phyloP scores from a whole-genome alignment of 768 basidiomycete species.

The Termitomyces sp. region DNA sequence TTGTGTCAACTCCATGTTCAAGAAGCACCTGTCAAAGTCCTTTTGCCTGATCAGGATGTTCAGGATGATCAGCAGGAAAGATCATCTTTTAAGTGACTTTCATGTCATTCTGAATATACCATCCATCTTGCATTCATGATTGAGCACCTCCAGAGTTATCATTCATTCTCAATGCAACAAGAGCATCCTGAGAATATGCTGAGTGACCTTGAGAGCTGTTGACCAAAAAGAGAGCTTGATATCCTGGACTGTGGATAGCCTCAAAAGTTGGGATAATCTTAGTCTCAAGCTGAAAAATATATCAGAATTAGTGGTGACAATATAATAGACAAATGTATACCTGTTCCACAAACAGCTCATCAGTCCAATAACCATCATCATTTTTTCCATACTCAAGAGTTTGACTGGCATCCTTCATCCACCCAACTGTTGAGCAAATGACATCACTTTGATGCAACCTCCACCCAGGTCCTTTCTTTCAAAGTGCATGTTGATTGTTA shows the following conservation, averaged over 20 bases:
- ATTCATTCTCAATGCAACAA: conserved; percentile 33
- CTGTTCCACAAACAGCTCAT: neutral
- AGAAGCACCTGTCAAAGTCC: conserved; percentile 17
- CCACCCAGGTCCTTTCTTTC: conserved; percentile 35
- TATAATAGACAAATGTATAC: neutral
- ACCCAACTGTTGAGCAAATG: too few species aligned
- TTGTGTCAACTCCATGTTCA: neutral
- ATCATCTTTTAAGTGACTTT: conserved; percentile 29
- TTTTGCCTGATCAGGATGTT: conserved; percentile 21
- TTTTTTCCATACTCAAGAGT: too few species aligned
- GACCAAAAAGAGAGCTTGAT: conserved; percentile 18
- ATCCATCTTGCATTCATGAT: conserved; percentile 27
- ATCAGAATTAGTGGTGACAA: neutral
- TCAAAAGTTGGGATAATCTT: neutral
- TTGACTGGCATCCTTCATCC: too few species aligned
- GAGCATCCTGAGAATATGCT: conserved; percentile 33
- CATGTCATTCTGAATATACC: conserved; percentile 21
- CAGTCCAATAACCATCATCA: neutral
- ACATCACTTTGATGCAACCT: conserved; percentile 31
- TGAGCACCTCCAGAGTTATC: conserved; percentile 35
- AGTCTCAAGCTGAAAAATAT: neutral
- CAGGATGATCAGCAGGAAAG: conserved; percentile 29
- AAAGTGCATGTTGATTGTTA: conserved; percentile 16
- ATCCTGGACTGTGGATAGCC: conserved; percentile 13
- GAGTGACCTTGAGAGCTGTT: conserved; percentile 34